A percentile compares a stretch with the other conserved stretches of the same genome.
Conservation (phyloP, 306 rosid species). For the Pueraria montana region DNA sequence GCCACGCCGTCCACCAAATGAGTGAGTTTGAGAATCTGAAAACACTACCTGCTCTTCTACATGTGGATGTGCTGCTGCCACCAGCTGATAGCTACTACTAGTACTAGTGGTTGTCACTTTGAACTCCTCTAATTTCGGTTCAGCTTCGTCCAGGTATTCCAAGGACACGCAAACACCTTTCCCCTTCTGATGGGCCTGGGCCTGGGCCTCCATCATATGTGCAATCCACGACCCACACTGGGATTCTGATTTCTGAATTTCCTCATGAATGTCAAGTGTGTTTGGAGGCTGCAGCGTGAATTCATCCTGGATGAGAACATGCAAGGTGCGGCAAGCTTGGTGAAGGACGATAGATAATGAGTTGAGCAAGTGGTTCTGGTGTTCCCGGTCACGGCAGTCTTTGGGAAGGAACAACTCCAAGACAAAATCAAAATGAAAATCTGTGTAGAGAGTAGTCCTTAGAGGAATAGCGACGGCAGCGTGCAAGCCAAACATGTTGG, state of each 20-base stretch:
- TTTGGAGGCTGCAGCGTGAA: too few relatives aligned
- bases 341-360: constrained; percentile 63
- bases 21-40: constrained; percentile 42
- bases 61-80: too few relatives aligned
- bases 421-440: constrained; percentile 48
- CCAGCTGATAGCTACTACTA: too few relatives aligned
- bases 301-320: constrained; percentile 32
- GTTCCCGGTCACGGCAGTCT: constrained; percentile 57
- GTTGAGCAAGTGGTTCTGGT: constrained; percentile 62
- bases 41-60: too few relatives aligned
- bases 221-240: constrained; percentile 56
- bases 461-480: constrained; percentile 77
- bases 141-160: too few relatives aligned
- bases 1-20: constrained; percentile 50
- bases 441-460: constrained; percentile 55
- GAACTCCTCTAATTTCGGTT: too few relatives aligned
- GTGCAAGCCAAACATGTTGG: constrained; percentile 58
- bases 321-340: constrained; percentile 60
- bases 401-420: constrained; percentile 70
- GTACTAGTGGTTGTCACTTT: too few relatives aligned
- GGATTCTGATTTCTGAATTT: too few relatives aligned
- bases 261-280: too few relatives aligned
- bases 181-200: constrained; percentile 43
- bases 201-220: constrained; percentile 65
- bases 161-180: constrained; percentile 57